Evolutionary conservation across 192 early-diverging fungal species (phyloP).

Genomic region (Gigaspora rosea): DNA sequence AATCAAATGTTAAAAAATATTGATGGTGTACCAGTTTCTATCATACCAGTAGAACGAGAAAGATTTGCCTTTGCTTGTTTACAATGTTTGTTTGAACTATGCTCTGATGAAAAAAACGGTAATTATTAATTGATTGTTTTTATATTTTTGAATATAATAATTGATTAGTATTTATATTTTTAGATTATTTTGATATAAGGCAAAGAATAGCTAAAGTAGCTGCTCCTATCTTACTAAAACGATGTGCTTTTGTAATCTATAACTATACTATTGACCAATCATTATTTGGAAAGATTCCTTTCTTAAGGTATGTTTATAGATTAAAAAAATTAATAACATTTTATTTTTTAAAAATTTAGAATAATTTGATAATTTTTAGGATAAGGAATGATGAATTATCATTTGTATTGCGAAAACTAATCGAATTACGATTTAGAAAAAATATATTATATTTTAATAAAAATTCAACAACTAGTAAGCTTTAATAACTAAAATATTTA

Average conservation of each 20-base stretch:
- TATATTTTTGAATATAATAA: neutral
- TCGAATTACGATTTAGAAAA: constrained; percentile 48
- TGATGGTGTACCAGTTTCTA: constrained; percentile 49
- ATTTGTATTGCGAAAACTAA: constrained; percentile 52
- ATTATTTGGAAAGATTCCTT: constrained; percentile 64
- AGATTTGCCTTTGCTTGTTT: constrained; percentile 68
- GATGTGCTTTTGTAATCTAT: constrained; percentile 58
- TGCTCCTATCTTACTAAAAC: constrained; percentile 64
- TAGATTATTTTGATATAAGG: constrained; percentile 40
- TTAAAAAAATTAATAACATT: constrained; percentile 26
- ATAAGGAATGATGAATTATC: constrained; percentile 63
- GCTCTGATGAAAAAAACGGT: constrained; percentile 52
- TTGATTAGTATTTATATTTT: no score
- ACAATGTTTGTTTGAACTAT: constrained; percentile 64
- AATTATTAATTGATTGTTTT: neutral
- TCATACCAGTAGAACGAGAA: constrained; percentile 64
- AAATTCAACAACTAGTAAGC: constrained; percentile 41
- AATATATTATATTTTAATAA: constrained; percentile 46
- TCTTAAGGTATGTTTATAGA: constrained; percentile 56
- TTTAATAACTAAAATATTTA: neutral
- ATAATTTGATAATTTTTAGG: constrained; percentile 37
- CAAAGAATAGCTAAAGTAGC: constrained; percentile 62
- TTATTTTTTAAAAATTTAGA: constrained; percentile 15
- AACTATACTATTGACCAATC: constrained; percentile 68
- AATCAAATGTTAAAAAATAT: constrained; percentile 30